Conservation (phyloP, 805 yeast species). For the Millerozyma acaciae region DNA sequence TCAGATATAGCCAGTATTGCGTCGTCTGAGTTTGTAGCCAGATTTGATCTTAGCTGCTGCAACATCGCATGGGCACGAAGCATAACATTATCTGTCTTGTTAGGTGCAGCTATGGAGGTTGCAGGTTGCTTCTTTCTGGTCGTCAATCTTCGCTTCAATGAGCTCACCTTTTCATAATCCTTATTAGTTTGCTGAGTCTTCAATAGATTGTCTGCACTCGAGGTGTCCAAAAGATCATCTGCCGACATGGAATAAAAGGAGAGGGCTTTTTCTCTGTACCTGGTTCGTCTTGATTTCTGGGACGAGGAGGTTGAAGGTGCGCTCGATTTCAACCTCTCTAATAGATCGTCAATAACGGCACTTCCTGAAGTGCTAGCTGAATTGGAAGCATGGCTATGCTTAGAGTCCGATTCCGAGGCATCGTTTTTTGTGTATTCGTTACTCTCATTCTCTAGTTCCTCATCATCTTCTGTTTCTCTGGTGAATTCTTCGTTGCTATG, state of each 20-base stretch:
- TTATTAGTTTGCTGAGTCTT: slow-evolving; percentile 3
- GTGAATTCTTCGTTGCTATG: not conserved
- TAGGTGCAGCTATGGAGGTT: slow-evolving; percentile 1
- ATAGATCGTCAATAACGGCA: slow-evolving; percentile 29
- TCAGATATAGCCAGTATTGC: too few relatives aligned
- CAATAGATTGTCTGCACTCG: slow-evolving; percentile 1
- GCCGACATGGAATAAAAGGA: slow-evolving; percentile 29
- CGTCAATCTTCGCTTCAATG: slow-evolving; percentile 36
- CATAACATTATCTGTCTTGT: slow-evolving; percentile 25
- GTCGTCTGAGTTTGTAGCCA: too few relatives aligned
- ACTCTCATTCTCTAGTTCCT: not conserved
- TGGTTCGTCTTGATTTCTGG: slow-evolving; percentile 13
- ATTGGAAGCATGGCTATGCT: not conserved
- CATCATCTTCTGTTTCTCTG: slow-evolving; percentile 1
- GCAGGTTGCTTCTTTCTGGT: slow-evolving; percentile 19
- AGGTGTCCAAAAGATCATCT: slow-evolving; percentile 16
- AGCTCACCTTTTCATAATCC: slow-evolving; percentile 38
- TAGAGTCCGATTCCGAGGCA: not conserved
- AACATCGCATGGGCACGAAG: slow-evolving; percentile 41
- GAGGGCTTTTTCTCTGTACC: slow-evolving; percentile 28
- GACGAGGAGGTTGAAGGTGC: slow-evolving; percentile 17
- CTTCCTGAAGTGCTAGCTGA: slow-evolving; percentile 4
- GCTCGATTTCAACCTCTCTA: slow-evolving; percentile 29
- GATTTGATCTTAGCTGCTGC: slow-evolving; percentile 27
- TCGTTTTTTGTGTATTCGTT: not conserved